Base-by-base conservation (phyloP, 768 basidiomycete species). In the Termitomyces sp. region DNA sequence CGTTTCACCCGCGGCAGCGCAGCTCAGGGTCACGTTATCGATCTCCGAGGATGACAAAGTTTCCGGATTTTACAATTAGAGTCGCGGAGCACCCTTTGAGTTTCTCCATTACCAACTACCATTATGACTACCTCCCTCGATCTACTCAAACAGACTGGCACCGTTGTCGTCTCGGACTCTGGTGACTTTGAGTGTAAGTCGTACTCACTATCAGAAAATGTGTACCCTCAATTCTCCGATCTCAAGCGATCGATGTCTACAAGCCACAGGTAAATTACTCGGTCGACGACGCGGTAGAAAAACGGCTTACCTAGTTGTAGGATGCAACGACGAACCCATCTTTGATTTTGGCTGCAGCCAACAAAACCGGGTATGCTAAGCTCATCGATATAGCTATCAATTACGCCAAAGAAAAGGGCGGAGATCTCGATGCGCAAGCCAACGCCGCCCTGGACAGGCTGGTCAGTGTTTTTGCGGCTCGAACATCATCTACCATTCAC, bases 251-350 rank as follows among this genome's bases (percentile, higher is more conserved):
- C 80, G 94, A 87, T 77, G 87, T 82, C 60, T 98, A 96, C 87
- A 95, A 97, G 78, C 96, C 96, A 65, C 94, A 91, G 78, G 87
- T 84, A 70, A 63, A 40, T 44, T 52, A 35, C 38, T 42, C 16
- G 27, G 19, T 37, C 21, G 31, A 51, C 25, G 12, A 27, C n/a
- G 32, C 6, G 34, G 21, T 21, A 23, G 37, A 21, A 47, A 31
- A 32, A 53, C 49, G 9, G 14, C 3, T 47, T 14, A 46, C 16
- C 10, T 6, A 14, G n/a, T 31, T 62, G 1, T 68, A 95, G 87
- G 96, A 98, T 79, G 96, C 96, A 21, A 98, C 97, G 44, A 99
- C 97, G 62, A 99, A 98, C 80, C 97, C 97, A 17, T 95, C 92
- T 34, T 74, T 95, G 71, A 93, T 98, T 71, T 80, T 99, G 69